Conservation (phyloP, 257 asterid species). For the Ehretia macrophylla region DNA sequence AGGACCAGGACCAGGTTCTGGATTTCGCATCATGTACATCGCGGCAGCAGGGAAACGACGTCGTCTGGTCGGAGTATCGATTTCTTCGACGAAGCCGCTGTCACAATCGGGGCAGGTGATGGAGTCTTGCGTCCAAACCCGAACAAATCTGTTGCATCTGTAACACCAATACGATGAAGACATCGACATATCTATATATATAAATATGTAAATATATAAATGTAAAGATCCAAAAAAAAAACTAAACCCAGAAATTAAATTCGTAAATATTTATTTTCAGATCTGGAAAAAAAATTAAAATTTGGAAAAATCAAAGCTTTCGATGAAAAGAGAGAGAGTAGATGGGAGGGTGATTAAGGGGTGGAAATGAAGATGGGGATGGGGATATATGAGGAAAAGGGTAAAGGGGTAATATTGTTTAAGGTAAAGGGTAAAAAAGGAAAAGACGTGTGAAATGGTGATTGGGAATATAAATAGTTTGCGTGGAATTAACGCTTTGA, state of each 20-base stretch:
- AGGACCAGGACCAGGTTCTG: slow-evolving; percentile 35
- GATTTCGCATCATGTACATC: slow-evolving; percentile 41
- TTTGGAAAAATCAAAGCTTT: neutral
- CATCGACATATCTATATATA: slow-evolving; percentile 25
- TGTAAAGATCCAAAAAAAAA: too few relatives aligned
- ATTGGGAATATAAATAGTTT: neutral
- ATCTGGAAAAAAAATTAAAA: neutral
- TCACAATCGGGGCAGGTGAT: slow-evolving; percentile 65
- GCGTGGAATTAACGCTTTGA: slow-evolving; percentile 18
- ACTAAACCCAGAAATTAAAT: neutral
- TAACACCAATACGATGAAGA: slow-evolving; percentile 69
- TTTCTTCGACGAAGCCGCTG: slow-evolving; percentile 66
- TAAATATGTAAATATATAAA: too few relatives aligned
- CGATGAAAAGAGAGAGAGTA: neutral
- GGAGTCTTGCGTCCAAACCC: slow-evolving; percentile 49
- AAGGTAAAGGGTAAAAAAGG: neutral
- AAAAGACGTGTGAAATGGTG: neutral
- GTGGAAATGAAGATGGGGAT: neutral
- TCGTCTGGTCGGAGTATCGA: slow-evolving; percentile 44
- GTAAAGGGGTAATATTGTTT: neutral
- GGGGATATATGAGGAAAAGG: neutral
- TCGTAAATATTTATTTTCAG: neutral
- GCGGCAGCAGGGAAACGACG: slow-evolving; percentile 67
- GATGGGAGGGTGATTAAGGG: neutral
- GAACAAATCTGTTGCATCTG: slow-evolving; percentile 60